These are phyloP conservation scores for Kluyveromyces lactis DNA, from an alignment of 805 yeast species.

Conservation along the genomic window DNA sequence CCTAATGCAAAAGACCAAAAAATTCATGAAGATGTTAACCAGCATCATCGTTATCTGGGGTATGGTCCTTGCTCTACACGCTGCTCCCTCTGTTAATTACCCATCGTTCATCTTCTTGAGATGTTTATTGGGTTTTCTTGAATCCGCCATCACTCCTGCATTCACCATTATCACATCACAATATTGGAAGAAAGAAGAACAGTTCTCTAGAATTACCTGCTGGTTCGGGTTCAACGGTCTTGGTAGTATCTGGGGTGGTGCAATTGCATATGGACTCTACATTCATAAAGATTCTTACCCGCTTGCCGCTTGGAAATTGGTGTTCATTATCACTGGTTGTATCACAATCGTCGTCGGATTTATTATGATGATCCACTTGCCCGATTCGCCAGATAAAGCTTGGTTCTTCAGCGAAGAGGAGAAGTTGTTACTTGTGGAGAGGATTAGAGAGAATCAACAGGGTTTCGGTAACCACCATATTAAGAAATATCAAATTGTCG, in stretches of 20 bases:
- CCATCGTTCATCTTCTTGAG: constrained; percentile 37
- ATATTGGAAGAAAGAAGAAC: constrained; percentile 41
- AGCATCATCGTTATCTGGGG: constrained; percentile 50
- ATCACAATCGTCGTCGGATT: constrained; percentile 43
- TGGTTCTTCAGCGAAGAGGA: constrained; percentile 39
- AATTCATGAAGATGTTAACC: constrained; percentile 40
- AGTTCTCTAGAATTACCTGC: constrained; percentile 30
- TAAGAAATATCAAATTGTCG: constrained; percentile 43
- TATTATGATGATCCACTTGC: constrained; percentile 37
- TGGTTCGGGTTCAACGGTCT: constrained; percentile 36
- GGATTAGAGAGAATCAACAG: constrained; percentile 41
- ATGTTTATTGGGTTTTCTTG: constrained; percentile 38
- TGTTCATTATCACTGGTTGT: constrained; percentile 49
- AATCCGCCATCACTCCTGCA: constrained; percentile 43
- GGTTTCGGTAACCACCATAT: constrained; percentile 46
- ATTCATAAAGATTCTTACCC: constrained; percentile 28
- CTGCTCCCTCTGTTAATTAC: constrained; percentile 34
- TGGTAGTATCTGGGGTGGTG: constrained; percentile 40
- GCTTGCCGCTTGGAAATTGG: constrained; percentile 46
- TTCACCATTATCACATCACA: constrained; percentile 43
- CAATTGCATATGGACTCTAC: constrained; percentile 43
- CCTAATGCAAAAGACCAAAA: constrained; percentile 40
- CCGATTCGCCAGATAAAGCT: constrained; percentile 42
- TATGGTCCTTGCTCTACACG: constrained; percentile 36
- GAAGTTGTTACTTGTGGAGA: constrained; percentile 35